Evolutionary conservation across 441 rosid genomes (phyloP), one percentile per base, ranked within the genome.

Genomic region (Gossypium davidsonii): DNA sequence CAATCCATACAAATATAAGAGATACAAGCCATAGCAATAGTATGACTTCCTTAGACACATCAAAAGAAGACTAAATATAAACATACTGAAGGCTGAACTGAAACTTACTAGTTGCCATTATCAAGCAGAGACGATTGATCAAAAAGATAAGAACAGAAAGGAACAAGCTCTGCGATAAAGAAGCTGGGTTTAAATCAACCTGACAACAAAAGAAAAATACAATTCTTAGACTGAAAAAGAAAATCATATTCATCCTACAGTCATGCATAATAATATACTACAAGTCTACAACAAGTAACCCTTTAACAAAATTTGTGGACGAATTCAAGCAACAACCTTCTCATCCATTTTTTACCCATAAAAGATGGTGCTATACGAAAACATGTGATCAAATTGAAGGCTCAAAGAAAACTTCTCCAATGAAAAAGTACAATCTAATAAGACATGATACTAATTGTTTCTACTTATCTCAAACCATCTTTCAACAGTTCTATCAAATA

Each of bases 71-170:
- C 25, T 44, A 65, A 21, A 14, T 17, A 21, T 6, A 21, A 11
- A 42, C 7, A 48, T 46, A 25, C 6, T 25, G 42, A 66, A 48
- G 23, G 42, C 28, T 11, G 17, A 21, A 11, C 23, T 6, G 34
- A 12, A 46, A 66, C 70, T 66, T 44, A 66, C 70, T 66, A 21
- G 37, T 66, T 3, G 70, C 71, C 71, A 67, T 67, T 14, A 8
- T 14, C 28, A 48, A 67, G 60, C 2, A 0, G 26, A 48, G 26
- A 67, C 23, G 8, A 14, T 14, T 9, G 57, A 68, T 51, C 59
- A 17, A 26, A 17, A 26, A 7, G 58, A 25, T 67, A 4, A 51
- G 31, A 68, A 51, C 60, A 51, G 65, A 58, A 26, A 51, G 71
- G 46, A 67, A 67, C 44, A 26, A 15, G 57, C 25, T 51, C 60